Base-by-base conservation (phyloP, 140 eudicot genomes). In the Erigeron philadelphicus region DNA sequence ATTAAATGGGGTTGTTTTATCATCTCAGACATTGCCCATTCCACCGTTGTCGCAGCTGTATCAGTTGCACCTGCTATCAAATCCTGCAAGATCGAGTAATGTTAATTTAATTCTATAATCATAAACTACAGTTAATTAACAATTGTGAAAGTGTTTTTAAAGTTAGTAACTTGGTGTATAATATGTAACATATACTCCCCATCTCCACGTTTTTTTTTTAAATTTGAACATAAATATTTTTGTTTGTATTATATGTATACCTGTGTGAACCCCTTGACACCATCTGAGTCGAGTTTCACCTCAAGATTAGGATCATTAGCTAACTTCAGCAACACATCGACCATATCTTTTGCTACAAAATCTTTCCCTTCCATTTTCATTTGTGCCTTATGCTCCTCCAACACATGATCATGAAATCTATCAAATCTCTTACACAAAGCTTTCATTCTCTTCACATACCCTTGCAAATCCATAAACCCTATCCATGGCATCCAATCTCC, bases 401-500 rank as follows among this genome's bases (percentile, higher is more conserved):
- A 6, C 76, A 87, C 84, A 65, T 68, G 72, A 47, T 80, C 78
- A 53, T 74, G 62, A 59, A 87, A 82, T 77, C 76, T 64, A 18
- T 84, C 81, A 7, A 78, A 70, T 58, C 70, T 84, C 80, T 72
- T 87, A 6, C 63, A 5, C 74, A 84, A 72, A 66, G 45, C 78
- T 82, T 84, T 87, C 90, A 82, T 80, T 44, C 81, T 75, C 78
- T 71, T 82, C 55, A 84, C 81, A 60, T 77, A 79, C 6, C 90
- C 90, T 67, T 87, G 95, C 72, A 82, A 53, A 72, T 87, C 95
- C 56, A 87, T 40, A 46, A 71, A 78, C 25, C 43, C 66, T 12
- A 82, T 9, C 83, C 80, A 82, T 0, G 90, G 86, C 21, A 87
- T 80, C 90, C 90, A 87, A 38, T 87, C 88, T 2, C 90, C 95